Conservation (phyloP, 2,329 filamentous ascomycete species). For the Penicillium sp. region DNA sequence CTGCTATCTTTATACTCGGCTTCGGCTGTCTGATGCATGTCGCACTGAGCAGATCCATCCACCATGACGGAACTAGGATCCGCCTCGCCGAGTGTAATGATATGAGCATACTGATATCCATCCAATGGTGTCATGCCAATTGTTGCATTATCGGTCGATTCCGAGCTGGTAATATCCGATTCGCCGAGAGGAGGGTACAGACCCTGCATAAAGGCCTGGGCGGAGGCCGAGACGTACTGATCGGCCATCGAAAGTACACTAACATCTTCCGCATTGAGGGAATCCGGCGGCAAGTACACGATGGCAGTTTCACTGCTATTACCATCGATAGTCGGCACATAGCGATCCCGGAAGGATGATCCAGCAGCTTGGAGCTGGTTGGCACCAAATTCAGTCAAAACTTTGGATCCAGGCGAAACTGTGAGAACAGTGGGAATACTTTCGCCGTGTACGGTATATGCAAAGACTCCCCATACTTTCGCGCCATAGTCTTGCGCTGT, state of each 20-base stretch:
- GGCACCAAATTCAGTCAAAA: slow-evolving; percentile 56
- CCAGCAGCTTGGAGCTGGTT: slow-evolving; percentile 53
- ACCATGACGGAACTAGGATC: slow-evolving; percentile 55
- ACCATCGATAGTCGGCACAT: slow-evolving; percentile 40
- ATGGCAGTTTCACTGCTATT: slow-evolving; percentile 38
- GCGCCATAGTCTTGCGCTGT: slow-evolving; percentile 29
- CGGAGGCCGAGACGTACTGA: slow-evolving; percentile 51
- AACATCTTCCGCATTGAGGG: slow-evolving; percentile 48
- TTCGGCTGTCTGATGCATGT: slow-evolving; percentile 35
- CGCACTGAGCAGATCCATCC: slow-evolving; percentile 49
- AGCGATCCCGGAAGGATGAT: slow-evolving; percentile 52
- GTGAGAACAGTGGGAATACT: slow-evolving; percentile 48
- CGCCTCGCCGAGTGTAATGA: slow-evolving; percentile 43
- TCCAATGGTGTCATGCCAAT: slow-evolving; percentile 48
- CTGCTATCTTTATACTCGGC: slow-evolving; percentile 43
- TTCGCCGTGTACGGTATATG: slow-evolving; percentile 56
- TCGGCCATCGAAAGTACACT: slow-evolving; percentile 48
- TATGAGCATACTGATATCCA: slow-evolving; percentile 58
- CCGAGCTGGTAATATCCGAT: slow-evolving; percentile 31
- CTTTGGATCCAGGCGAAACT: slow-evolving; percentile 23
- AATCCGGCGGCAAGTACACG: slow-evolving; percentile 45
- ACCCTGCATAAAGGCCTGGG: slow-evolving; percentile 61
- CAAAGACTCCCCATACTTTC: slow-evolving; percentile 50
- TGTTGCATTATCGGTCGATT: slow-evolving; percentile 50
- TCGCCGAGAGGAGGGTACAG: slow-evolving; percentile 54